These are phyloP conservation scores for Thinopyrum elongatum DNA, from an alignment of 176 grass and related monocot genomes.

Conservation along the genomic window DNA sequence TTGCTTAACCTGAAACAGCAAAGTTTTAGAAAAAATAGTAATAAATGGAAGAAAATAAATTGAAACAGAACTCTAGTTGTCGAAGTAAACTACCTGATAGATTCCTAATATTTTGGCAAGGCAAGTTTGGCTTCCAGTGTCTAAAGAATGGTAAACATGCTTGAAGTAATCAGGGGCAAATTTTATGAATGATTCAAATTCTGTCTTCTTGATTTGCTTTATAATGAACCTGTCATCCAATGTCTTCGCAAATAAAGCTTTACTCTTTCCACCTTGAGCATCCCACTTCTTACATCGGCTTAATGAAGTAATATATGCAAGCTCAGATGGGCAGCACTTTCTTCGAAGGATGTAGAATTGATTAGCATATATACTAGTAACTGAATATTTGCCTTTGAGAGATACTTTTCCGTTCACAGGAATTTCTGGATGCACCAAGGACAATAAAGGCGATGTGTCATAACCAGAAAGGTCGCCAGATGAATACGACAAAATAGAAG, in stretches of 20 bases:
- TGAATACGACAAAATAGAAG: conserved; percentile 39
- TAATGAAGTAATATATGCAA: conserved; percentile 76
- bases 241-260: conserved; percentile 90
- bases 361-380: conserved; percentile 63
- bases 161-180: conserved; percentile 91
- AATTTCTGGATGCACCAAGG: conserved; percentile 72
- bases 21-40: conserved; percentile 25
- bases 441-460: conserved; percentile 47
- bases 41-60: conserved; percentile 21
- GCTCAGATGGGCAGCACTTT: conserved; percentile 87
- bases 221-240: conserved; percentile 95
- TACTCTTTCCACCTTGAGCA: conserved; percentile 96
- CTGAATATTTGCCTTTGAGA: conserved; percentile 68
- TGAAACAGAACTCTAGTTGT: conserved; percentile 12
- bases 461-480: conserved; percentile 64
- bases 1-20: conserved; percentile 58
- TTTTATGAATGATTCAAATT: conserved; percentile 94
- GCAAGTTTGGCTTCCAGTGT: conserved; percentile 82
- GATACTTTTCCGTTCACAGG: conserved; percentile 51
- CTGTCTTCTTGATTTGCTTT: conserved; percentile 98
- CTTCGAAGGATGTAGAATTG: conserved; percentile 71
- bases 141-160: conserved; percentile 71
- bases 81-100: conserved; percentile 76
- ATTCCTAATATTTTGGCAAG: conserved; percentile 95
- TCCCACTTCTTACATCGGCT: conserved; percentile 96